Evolutionary conservation across 139 green algal species (phyloP).

Genomic region (Chlamydomonas schloesseri): DNA sequence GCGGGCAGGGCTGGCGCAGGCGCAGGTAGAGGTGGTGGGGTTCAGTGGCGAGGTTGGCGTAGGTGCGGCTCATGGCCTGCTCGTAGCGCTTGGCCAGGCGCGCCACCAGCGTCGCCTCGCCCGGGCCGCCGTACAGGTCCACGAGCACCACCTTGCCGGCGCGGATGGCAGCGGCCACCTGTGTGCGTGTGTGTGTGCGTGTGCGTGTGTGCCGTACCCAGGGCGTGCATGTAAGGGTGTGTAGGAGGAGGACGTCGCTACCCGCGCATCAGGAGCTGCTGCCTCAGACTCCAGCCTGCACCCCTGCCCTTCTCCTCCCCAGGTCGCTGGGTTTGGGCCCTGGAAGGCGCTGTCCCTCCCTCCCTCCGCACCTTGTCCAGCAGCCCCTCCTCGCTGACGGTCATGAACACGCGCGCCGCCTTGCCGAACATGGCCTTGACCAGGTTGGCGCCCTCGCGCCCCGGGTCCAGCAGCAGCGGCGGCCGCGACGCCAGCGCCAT

Average conservation of each 20-base stretch:
- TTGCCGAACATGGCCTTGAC: conserved; percentile 50
- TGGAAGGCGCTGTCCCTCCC: too few species aligned
- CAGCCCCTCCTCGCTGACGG: conserved; percentile 22
- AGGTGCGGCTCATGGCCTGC: conserved; percentile 33
- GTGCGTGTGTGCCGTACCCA: neutral
- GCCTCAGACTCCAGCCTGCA: too few species aligned
- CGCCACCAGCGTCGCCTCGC: conserved; percentile 29
- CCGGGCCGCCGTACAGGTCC: conserved; percentile 43
- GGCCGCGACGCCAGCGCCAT: conserved; percentile 25
- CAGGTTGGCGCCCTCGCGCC: conserved; percentile 36
- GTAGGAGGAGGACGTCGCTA: too few species aligned
- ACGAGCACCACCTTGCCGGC: conserved; percentile 3
- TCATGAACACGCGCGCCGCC: conserved; percentile 26
- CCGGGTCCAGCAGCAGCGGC: conserved; percentile 46
- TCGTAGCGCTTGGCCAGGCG: conserved; percentile 39
- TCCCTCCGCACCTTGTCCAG: conserved; percentile 49
- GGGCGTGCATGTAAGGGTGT: too few species aligned
- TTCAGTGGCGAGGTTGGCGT: conserved; percentile 34
- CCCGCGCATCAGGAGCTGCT: too few species aligned
- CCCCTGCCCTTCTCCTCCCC: too few species aligned
- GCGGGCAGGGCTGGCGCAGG: neutral
- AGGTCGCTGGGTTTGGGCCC: too few species aligned
- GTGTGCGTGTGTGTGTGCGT: neutral
- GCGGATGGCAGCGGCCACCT: neutral
- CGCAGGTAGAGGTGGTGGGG: conserved; percentile 38